A percentile compares a stretch with the other conserved stretches of the same genome.
These are phyloP conservation scores for Dunaliella primolecta DNA, from an alignment of 139 green algal species.

Conservation along the genomic window DNA sequence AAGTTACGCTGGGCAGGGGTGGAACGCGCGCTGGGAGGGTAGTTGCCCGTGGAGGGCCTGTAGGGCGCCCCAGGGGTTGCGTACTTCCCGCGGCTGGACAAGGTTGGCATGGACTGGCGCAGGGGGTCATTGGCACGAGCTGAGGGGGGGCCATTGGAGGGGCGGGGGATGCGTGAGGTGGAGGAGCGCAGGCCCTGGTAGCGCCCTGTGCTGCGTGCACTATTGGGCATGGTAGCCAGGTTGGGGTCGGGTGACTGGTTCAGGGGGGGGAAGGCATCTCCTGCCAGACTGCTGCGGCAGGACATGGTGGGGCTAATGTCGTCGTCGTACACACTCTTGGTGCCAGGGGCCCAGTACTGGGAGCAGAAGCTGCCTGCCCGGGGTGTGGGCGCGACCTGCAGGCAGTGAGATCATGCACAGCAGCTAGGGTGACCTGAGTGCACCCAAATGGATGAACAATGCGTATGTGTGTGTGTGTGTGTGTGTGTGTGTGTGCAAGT, in stretches of 20 bases:
- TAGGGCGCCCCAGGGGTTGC: not conserved
- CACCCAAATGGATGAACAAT: too few relatives aligned
- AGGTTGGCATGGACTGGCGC: not conserved
- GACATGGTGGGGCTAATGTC: not conserved
- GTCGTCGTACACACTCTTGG: not conserved
- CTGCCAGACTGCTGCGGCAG: not conserved
- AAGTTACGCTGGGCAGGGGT: not conserved
- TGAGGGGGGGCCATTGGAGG: too few relatives aligned
- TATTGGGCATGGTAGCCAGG: not conserved
- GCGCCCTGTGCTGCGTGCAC: not conserved
- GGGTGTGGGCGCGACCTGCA: not conserved
- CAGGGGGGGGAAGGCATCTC: not conserved
- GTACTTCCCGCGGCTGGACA: not conserved
- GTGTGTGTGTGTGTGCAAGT: not conserved
- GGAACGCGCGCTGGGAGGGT: not conserved
- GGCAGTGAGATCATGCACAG: too few relatives aligned
- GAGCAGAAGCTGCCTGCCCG: not conserved
- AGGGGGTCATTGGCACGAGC: not conserved
- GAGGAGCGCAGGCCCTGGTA: not conserved
- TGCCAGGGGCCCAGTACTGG: not conserved
- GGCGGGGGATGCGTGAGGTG: slow-evolving; percentile 5
- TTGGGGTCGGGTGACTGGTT: not conserved
- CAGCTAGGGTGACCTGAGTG: too few relatives aligned
- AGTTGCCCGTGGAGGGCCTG: not conserved
- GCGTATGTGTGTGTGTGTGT: not conserved